Base-by-base conservation (phyloP, 768 basidiomycete genomes). In the Pleurotus giganteus region DNA sequence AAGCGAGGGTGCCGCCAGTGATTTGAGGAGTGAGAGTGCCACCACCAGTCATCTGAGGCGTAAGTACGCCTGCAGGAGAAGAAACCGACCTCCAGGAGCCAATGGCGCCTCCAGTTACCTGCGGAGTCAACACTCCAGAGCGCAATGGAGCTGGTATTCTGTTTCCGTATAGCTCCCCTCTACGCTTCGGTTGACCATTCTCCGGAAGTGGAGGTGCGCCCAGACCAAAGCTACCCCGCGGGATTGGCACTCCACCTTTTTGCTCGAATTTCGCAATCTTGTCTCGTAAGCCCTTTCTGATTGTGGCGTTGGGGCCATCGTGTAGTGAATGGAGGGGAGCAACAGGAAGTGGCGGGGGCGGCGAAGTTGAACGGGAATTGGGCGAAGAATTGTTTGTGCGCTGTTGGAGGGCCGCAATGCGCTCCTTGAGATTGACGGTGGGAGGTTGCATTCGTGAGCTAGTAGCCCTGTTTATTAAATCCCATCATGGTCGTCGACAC, bases 191-290 rank as follows among this genome's bases (percentile, higher is more conserved):
- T 42, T 75, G 72, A 11, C 71, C 74, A 50, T 77, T 73, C 23
- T 77, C 78, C 29, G 75, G 66, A 23, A 68, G 65, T n/a, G 81
- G 82, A 2, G 86, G 85, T 9, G 79, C 80, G 13, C 85, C 85
- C 59, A 88, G 70, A 19, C 81, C 88, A 69, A 89, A 88, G 58
- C 85, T 84, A 3, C 86, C 85, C 46, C 86, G 75, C n/a, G 89
- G 90, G 32, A 82, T 81, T 13, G 89, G 89, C 0, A 85, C 75
- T 9, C 83, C 88, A 50, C 90, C 90, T 65, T 88, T 86, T 69
- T 76, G 77, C 69, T 92, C 90, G 55, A 92, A 92, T 58, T 80
- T 84, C 19, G 89, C 89, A 58, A 91, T 91, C 72, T 83, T 90
- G 65, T 86, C 89, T 19, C 81, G 71, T 29, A 80, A 64, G 17